Percentiles rank a stretch among this genome's conserved stretches.
Evolutionary conservation across 148 eudicot species (phyloP).

Genomic region (Camellia japonica): DNA sequence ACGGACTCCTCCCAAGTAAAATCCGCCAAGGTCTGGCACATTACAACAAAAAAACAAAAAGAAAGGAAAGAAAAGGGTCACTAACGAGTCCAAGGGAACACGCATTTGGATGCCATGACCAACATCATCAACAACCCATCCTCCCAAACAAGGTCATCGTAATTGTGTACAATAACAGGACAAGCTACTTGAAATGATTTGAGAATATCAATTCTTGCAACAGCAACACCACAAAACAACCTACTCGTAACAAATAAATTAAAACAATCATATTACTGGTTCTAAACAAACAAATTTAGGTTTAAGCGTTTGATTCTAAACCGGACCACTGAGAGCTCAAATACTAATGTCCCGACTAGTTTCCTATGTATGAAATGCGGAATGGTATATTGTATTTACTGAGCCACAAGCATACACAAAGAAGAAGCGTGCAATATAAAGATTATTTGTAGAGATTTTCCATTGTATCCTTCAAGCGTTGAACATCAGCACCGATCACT

Average conservation of each 20-base stretch:
- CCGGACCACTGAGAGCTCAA: background rate
- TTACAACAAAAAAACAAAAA: background rate
- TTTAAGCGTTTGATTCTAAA: too few species aligned
- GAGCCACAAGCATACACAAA: background rate
- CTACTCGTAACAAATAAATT: too few species aligned
- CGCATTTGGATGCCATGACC: too few species aligned
- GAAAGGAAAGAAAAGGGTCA: background rate
- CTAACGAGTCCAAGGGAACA: too few species aligned
- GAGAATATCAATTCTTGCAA: too few species aligned
- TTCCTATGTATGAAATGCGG: background rate
- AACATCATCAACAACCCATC: too few species aligned
- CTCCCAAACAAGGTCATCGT: background rate
- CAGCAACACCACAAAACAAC: too few species aligned
- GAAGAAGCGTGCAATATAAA: background rate
- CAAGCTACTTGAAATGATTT: background rate
- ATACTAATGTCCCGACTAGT: background rate
- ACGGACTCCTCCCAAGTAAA: too few species aligned
- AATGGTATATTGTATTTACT: background rate
- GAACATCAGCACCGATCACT: constrained; percentile 65
- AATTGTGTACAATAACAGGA: background rate
- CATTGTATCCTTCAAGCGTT: constrained; percentile 43
- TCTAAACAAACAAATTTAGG: too few species aligned
- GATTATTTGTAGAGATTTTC: constrained; percentile 53
- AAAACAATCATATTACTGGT: too few species aligned
- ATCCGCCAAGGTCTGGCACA: too few species aligned